Conservation (phyloP, 1,139 yeast species). For the Protomyces inouyei region DNA sequence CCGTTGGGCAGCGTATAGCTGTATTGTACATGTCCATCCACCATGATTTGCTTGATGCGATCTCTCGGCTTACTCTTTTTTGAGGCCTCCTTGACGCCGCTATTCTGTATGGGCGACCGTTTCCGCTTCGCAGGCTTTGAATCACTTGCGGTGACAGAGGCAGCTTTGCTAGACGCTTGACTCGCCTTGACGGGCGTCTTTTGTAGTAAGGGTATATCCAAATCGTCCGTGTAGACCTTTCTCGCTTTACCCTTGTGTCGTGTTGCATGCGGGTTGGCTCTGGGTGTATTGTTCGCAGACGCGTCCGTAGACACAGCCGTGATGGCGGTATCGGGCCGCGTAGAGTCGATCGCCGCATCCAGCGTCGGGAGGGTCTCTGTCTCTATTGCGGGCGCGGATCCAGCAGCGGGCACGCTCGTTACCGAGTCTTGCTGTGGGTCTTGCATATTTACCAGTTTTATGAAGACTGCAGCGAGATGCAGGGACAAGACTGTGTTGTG, state of each 20-base stretch:
- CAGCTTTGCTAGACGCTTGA: background rate
- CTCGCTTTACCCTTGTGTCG: background rate
- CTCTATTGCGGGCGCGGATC: too few relatives aligned
- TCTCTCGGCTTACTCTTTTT: background rate
- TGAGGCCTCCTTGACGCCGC: background rate
- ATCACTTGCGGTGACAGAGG: background rate
- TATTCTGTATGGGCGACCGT: background rate
- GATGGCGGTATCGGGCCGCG: too few relatives aligned
- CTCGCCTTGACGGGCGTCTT: background rate
- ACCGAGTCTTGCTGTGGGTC: too few relatives aligned
- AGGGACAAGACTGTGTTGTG: too few relatives aligned
- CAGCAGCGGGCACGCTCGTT: too few relatives aligned
- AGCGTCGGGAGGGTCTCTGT: too few relatives aligned
- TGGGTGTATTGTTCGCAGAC: background rate
- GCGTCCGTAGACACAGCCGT: background rate
- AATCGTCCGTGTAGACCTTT: background rate
- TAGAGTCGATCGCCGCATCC: too few relatives aligned
- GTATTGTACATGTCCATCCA: background rate
- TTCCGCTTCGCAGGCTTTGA: background rate
- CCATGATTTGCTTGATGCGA: background rate
- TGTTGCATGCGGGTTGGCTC: background rate
- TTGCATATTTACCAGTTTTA: too few relatives aligned
- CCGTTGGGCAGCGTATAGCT: slow-evolving; percentile 1
- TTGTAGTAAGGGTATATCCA: background rate
- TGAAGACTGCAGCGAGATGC: too few relatives aligned